A percentile compares a stretch with the other conserved stretches of the same genome.
Evolutionary conservation across 495 filamentous ascomycete genomes (phyloP).

Genomic region (Xylaria sp.): DNA sequence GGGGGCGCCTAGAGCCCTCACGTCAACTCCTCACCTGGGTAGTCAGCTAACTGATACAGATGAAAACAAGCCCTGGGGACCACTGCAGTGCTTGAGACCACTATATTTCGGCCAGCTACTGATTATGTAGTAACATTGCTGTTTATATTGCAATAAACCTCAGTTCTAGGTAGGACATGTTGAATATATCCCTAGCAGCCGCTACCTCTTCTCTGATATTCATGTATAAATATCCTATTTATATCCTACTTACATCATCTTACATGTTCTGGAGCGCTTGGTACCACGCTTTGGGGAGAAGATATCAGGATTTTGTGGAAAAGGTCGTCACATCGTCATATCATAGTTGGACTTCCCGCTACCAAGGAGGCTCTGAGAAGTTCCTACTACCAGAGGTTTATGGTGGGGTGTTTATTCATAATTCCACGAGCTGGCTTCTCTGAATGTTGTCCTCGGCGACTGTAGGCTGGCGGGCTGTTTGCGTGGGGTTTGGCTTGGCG

Average conservation of each 20-base stretch:
- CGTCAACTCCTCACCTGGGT: no score
- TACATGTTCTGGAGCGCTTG: no score
- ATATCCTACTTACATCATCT: background rate
- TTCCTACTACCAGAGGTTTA: background rate
- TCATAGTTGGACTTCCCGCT: background rate
- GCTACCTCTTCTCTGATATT: background rate
- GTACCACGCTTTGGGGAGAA: background rate
- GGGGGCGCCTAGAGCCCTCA: no score
- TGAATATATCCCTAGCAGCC: background rate
- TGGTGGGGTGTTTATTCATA: background rate
- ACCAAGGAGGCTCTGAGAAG: background rate
- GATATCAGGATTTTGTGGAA: background rate
- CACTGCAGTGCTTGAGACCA: no score
- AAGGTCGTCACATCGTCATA: background rate
- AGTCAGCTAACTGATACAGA: no score
- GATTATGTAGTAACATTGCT: no score
- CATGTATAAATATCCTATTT: background rate
- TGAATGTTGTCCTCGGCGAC: background rate
- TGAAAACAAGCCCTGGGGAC: no score
- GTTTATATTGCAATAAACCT: no score
- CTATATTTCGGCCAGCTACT: no score
- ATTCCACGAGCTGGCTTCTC: background rate
- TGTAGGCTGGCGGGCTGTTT: background rate
- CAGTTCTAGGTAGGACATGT: background rate
- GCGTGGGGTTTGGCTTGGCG: background rate